A percentile compares a stretch with the other conserved stretches of the same genome.
Evolutionary conservation across 2,329 filamentous ascomycete genomes (phyloP).

Genomic region (Aspergillus sp.): DNA sequence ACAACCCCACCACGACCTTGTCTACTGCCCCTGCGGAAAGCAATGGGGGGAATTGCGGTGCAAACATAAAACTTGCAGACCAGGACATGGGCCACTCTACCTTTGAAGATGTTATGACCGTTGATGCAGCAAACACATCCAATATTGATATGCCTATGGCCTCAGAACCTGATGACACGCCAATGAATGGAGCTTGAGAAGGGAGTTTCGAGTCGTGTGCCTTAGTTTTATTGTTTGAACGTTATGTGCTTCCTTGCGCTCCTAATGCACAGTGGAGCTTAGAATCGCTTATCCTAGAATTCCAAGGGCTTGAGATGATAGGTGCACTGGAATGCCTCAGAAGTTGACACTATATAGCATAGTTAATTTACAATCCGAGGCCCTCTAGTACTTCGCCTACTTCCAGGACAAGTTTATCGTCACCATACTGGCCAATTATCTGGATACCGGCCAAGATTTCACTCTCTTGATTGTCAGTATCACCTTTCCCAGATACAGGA

Average conservation of each 20-base stretch:
- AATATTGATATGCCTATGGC: constrained; percentile 14
- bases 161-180: constrained; percentile 15
- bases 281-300: neutral
- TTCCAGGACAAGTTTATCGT: constrained; percentile 43
- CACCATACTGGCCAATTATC: constrained; percentile 49
- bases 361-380: neutral
- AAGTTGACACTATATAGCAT: neutral
- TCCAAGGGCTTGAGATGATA: neutral
- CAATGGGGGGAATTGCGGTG: neutral
- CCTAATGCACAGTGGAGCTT: neutral
- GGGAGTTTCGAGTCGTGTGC: neutral
- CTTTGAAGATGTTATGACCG: constrained; percentile 25
- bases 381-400: constrained; percentile 39
- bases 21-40: constrained; percentile 9
- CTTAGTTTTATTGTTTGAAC: neutral
- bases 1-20: constrained; percentile 25
- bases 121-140: constrained; percentile 24
- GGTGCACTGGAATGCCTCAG: neutral
- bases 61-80: constrained; percentile 19
- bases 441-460: constrained; percentile 42
- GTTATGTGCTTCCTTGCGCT: too few relatives aligned
- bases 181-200: constrained; percentile 18
- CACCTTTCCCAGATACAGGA: constrained; percentile 54
- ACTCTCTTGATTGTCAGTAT: constrained; percentile 5
- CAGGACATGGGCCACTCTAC: constrained; percentile 15